Evolutionary conservation across 768 basidiomycete species (phyloP).

Genomic region (Serendipita sp.): DNA sequence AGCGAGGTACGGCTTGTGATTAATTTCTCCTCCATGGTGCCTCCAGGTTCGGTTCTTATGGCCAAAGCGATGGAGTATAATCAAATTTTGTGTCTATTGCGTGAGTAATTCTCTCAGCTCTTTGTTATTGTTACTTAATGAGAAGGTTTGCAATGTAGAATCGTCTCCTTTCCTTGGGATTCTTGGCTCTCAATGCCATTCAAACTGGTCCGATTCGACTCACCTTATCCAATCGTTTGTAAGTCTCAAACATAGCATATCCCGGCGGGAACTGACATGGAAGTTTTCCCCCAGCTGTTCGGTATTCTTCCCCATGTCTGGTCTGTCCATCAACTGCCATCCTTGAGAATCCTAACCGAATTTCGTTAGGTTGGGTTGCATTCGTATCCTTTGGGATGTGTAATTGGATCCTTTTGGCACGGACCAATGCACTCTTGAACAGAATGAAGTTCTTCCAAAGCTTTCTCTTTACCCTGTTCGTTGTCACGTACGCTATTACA

Average conservation of each 20-base stretch:
- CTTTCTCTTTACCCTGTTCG: background rate
- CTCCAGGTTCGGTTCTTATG: background rate
- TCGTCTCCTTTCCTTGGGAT: background rate
- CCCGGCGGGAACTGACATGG: too few species aligned
- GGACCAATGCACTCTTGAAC: background rate
- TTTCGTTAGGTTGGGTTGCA: background rate
- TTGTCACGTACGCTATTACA: background rate
- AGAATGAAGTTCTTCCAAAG: background rate
- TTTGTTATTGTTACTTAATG: background rate
- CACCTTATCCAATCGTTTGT: background rate
- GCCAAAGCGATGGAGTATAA: background rate
- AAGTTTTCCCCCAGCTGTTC: background rate
- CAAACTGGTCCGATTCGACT: background rate
- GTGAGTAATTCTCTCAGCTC: background rate
- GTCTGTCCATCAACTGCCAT: background rate
- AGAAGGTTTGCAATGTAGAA: background rate
- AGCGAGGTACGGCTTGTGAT: background rate
- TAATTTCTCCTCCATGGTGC: background rate
- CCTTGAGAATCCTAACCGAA: too few species aligned
- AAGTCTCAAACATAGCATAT: background rate
- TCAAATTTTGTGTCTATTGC: background rate
- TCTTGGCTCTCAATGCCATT: background rate
- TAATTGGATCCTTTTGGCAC: slow-evolving; percentile 1
- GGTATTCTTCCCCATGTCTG: background rate
- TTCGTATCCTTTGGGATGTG: background rate